These are phyloP conservation scores for Hypoxylon fuscum DNA, from an alignment of 495 filamentous ascomycete genomes.

Conservation along the genomic window DNA sequence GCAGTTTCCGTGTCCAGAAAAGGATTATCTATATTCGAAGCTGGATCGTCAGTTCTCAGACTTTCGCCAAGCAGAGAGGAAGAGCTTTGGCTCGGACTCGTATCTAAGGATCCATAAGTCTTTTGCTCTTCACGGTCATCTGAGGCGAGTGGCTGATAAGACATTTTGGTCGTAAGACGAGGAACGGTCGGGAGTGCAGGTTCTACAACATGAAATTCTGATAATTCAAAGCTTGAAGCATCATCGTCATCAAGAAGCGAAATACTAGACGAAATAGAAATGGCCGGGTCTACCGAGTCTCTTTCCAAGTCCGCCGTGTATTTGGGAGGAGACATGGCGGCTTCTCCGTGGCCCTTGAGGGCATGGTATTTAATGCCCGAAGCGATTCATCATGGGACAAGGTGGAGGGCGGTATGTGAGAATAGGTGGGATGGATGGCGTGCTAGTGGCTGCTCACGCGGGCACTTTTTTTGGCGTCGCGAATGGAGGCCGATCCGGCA, in stretches of 20 bases:
- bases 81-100: conserved; percentile 20
- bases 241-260: conserved; percentile 2
- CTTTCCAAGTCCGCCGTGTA: conserved; percentile 10
- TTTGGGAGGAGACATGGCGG: conserved; percentile 22
- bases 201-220: conserved; percentile 21
- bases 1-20: conserved; percentile 43
- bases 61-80: conserved; percentile 27
- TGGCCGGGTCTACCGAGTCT: conserved; percentile 5
- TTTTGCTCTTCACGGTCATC: conserved; percentile 37
- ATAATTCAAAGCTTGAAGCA: conserved; percentile 23
- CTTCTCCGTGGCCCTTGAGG: conserved; percentile 9
- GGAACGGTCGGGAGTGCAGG: conserved; percentile 2
- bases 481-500: conserved; percentile 14
- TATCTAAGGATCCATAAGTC: conserved; percentile 32
- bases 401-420: conserved; percentile 29
- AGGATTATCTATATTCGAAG: conserved; percentile 43
- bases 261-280: conserved; percentile 20
- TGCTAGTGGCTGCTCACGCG: conserved; percentile 35
- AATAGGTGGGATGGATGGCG: conserved; percentile 42
- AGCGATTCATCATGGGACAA: conserved; percentile 17
- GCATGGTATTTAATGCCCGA: conserved; percentile 27
- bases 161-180: conserved; percentile 36
- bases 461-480: conserved; percentile 12
- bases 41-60: conserved; percentile 22
- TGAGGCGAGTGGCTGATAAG: conserved; percentile 36